phyloP scores from a whole-genome alignment of 208 protist genomes.

The Spongospora subterranea region DNA sequence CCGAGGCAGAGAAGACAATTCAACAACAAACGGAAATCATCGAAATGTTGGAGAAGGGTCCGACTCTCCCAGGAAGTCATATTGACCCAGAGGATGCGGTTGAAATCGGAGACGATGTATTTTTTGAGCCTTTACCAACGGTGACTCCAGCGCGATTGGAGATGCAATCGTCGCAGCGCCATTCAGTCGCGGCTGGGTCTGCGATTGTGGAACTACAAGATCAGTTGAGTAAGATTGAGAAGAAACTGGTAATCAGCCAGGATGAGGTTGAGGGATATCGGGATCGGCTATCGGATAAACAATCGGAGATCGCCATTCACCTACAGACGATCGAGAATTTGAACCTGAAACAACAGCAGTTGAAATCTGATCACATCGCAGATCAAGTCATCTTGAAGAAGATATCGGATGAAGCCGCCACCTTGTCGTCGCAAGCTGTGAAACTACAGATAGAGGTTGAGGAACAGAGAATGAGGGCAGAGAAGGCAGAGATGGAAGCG shows the following conservation, averaged over 20 bases:
- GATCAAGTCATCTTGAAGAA: neutral
- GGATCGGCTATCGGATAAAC: neutral
- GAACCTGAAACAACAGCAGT: neutral
- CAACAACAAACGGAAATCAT: constrained; percentile 47
- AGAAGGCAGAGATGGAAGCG: constrained; percentile 27
- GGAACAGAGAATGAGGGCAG: neutral
- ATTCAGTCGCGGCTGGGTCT: neutral
- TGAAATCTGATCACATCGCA: neutral
- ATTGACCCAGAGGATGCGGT: neutral
- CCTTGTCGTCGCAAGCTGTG: neutral
- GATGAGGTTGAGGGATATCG: neutral
- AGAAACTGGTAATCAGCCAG: neutral
- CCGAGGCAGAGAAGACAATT: constrained; percentile 40
- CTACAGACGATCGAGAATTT: neutral
- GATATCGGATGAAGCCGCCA: neutral
- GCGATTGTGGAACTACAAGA: neutral
- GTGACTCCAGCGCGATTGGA: neutral
- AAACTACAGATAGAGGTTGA: neutral
- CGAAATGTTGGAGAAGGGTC: neutral
- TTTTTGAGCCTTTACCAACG: neutral
- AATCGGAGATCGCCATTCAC: neutral
- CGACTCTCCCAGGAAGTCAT: neutral
- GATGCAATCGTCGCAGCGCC: neutral
- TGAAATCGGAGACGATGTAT: neutral
- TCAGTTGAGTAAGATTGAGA: neutral